Evolutionary conservation across 495 filamentous ascomycete species (phyloP), one percentile per base, ranked within the genome.

Genomic region (Daldinia loculata): DNA sequence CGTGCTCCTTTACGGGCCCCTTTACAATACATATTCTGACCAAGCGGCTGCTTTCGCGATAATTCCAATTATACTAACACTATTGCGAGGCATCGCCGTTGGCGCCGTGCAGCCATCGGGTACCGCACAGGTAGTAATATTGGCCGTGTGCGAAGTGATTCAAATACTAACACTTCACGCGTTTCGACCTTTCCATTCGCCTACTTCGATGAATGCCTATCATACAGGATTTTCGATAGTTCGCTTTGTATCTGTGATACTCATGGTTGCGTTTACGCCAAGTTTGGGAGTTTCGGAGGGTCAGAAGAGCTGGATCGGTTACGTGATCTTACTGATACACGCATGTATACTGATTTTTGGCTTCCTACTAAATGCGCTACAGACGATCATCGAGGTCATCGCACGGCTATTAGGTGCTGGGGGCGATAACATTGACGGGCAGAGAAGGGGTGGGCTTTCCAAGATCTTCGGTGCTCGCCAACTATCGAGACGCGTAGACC

Each of bases 21-120:
- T 99, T n/a, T 99, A 98, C 82, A 99, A 99, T 79, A 99, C 96
- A 2, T 97, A 95, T 76, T 94, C 95, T 32, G 94, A 96, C 80
- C 91, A 94, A 27, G 91, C 93, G 1, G 83, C 87, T 15, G 89
- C 92, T 6, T 99, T 95, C 74, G 93, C 94, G 9, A 81, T 96
- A 19, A 87, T 98, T 24, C 94, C 95, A 0, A 88, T 97, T 17
- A 82, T 96, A 32, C 78, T 97, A 61, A 95, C 90, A 12, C 88
- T 95, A 71, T 77, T 95, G 39, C 90, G 95, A n/a, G 95, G 93
- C 38, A 86, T 97, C 66, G 92, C 94, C 15, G 89, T 99, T 74
- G 95, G 95, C 38, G 96, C 93, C 27, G 87, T 97, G 12, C 95
- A 99, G 75, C 93, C 93, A 1, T 95, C 92, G 15, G 95, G 95